Conservation (phyloP, 129 eudicot genomes). For the Artemisia annua region DNA sequence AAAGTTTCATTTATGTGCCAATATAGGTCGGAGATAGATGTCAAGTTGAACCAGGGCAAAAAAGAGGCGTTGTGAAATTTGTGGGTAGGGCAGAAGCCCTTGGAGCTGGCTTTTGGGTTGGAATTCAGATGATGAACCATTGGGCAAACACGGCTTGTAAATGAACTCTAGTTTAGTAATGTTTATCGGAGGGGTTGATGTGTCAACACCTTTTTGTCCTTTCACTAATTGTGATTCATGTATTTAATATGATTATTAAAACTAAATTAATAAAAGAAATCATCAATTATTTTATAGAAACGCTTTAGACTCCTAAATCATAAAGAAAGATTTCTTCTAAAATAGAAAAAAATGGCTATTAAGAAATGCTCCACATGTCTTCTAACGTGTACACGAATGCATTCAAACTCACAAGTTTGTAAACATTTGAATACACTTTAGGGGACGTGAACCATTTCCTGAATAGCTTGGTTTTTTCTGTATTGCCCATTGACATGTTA, state of each 20-base stretch:
- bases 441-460: neutral
- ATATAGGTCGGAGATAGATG: conserved; percentile 90
- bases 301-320: too few relatives aligned
- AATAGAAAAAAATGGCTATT: too few relatives aligned
- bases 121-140: conserved; percentile 91
- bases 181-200: too few relatives aligned
- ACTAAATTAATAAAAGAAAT: too few relatives aligned
- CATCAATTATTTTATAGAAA: too few relatives aligned
- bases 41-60: conserved; percentile 93
- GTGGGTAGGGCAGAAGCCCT: conserved; percentile 80
- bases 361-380: too few relatives aligned
- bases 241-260: too few relatives aligned
- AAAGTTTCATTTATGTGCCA: conserved; percentile 1
- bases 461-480: neutral
- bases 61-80: conserved; percentile 84
- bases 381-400: too few relatives aligned
- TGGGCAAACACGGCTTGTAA: conserved; percentile 97
- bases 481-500: too few relatives aligned
- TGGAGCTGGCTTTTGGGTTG: conserved; percentile 90
- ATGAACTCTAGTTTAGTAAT: conserved; percentile 28
- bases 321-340: too few relatives aligned
- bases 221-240: neutral
- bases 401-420: neutral
- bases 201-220: neutral
- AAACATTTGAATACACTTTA: conserved; percentile 1